phyloP scores from a whole-genome alignment of 2,329 filamentous ascomycete genomes.

The Plectosphaerella sp. region DNA sequence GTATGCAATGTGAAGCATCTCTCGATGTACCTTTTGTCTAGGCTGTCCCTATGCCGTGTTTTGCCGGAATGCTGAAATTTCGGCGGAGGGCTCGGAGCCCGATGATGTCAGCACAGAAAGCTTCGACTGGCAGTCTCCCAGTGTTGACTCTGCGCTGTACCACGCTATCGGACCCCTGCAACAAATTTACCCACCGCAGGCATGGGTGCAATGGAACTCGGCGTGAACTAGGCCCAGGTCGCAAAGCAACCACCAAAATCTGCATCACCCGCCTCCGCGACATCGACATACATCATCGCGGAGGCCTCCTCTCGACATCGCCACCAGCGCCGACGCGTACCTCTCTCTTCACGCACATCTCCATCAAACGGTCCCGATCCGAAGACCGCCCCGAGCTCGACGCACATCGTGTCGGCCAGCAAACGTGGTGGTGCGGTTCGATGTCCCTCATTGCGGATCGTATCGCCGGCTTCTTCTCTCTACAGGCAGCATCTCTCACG shows the following conservation, averaged over 20 bases:
- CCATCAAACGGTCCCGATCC: too few species aligned
- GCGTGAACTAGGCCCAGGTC: not conserved
- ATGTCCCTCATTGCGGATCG: conserved; percentile 53
- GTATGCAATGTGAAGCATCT: too few species aligned
- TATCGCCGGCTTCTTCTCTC: conserved; percentile 46
- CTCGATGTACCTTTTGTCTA: too few species aligned
- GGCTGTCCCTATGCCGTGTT: too few species aligned
- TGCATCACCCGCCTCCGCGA: not conserved
- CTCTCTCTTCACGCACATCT: too few species aligned
- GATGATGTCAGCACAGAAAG: not conserved
- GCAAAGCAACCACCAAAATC: not conserved
- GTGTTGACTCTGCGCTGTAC: too few species aligned
- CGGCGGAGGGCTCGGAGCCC: too few species aligned
- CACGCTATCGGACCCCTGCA: not conserved
- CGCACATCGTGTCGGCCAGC: not conserved
- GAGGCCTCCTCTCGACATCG: not conserved
- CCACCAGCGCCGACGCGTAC: not conserved
- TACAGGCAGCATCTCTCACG: conserved; percentile 22
- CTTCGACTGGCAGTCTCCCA: not conserved
- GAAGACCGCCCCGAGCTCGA: not conserved
- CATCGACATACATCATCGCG: not conserved
- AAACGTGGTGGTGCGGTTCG: conserved; percentile 7
- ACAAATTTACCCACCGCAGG: conserved; percentile 1
- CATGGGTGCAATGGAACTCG: not conserved
- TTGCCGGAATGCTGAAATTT: too few species aligned